phyloP scores from a whole-genome alignment of 208 protist genomes.

The Entamoeba invadens region DNA sequence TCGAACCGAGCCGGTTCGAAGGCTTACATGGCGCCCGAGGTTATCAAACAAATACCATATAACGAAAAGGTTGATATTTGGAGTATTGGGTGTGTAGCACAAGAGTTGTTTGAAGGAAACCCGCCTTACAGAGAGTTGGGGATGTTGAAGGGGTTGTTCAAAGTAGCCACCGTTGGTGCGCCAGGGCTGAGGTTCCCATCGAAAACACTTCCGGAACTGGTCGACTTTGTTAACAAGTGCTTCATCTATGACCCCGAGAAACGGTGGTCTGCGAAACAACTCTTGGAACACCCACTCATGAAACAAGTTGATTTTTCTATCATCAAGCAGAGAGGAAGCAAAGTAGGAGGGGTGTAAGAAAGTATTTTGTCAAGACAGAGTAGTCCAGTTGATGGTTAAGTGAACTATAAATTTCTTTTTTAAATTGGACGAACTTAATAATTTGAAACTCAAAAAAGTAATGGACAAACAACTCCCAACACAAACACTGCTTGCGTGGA shows the following conservation, averaged over 20 bases:
- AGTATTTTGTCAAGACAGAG: too few relatives aligned
- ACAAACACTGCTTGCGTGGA: neutral
- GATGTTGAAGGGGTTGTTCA: neutral
- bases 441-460: neutral
- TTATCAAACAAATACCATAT: constrained; percentile 11
- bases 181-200: neutral
- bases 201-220: neutral
- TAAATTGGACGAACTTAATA: neutral
- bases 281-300: neutral
- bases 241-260: neutral
- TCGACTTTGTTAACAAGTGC: neutral
- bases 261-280: neutral
- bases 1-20: neutral
- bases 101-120: constrained; percentile 1
- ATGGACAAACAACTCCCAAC: neutral
- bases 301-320: neutral
- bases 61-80: constrained; percentile 17
- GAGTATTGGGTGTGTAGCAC: constrained; percentile 2
- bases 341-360: too few relatives aligned
- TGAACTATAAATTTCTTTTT: too few relatives aligned
- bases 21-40: constrained; percentile 20
- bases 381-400: too few relatives aligned
- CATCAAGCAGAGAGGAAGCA: neutral
- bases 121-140: neutral
- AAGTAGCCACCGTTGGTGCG: neutral